Conservation (phyloP, 1,139 yeast genomes). For the Lodderomyces metapsilosis region DNA sequence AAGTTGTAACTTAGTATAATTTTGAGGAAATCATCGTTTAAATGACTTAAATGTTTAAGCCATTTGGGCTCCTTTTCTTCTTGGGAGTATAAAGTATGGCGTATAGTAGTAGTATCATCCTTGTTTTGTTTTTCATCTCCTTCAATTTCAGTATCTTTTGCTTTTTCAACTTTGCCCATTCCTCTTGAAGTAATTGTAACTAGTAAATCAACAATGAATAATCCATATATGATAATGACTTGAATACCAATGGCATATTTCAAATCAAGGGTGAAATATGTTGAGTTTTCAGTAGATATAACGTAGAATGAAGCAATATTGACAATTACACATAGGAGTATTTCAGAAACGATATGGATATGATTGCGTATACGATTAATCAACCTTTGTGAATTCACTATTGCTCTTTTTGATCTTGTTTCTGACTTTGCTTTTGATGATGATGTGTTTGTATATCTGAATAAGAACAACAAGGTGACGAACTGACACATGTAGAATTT, state of each 20-base stretch:
- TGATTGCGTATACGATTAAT: too few relatives aligned
- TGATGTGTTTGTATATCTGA: too few relatives aligned
- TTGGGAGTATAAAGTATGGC: too few relatives aligned
- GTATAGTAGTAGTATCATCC: neutral
- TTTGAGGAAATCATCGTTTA: constrained; percentile 8
- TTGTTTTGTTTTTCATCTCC: too few relatives aligned
- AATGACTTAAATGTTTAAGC: neutral
- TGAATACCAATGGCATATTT: constrained; percentile 5
- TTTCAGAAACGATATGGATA: constrained; percentile 9
- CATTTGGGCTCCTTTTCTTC: too few relatives aligned
- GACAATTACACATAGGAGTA: constrained; percentile 10
- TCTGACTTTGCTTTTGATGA: too few relatives aligned
- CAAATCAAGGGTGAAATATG: constrained; percentile 3
- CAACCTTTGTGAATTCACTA: too few relatives aligned
- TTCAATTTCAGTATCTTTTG: too few relatives aligned
- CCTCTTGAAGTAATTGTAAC: neutral
- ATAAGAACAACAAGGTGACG: too few relatives aligned
- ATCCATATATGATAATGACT: constrained; percentile 3
- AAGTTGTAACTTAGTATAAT: constrained; percentile 8
- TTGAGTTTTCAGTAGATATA: constrained; percentile 6
- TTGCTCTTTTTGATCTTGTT: too few relatives aligned
- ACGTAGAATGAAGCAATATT: neutral
- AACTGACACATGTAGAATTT: too few relatives aligned
- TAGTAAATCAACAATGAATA: constrained; percentile 4
- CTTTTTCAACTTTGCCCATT: too few relatives aligned